phyloP scores from a whole-genome alignment of 805 yeast genomes.

The Ogataea ramenticola region DNA sequence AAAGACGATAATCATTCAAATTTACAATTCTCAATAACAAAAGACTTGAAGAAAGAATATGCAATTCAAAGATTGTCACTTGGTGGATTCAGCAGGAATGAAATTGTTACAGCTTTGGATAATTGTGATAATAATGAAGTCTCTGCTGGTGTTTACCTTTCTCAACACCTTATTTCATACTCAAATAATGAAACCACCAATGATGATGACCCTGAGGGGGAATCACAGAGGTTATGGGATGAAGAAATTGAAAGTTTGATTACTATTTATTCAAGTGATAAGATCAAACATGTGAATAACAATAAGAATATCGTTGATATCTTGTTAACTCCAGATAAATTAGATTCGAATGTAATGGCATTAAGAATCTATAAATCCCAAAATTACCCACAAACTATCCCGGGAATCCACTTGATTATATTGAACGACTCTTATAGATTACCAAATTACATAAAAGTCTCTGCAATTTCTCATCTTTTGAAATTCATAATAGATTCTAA shows the following conservation, averaged over 20 bases:
- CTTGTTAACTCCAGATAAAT: constrained; percentile 24
- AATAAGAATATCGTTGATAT: constrained; percentile 27
- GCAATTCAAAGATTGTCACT: constrained; percentile 48
- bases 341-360: constrained; percentile 22
- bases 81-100: constrained; percentile 66
- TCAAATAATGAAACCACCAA: constrained; percentile 1
- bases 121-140: constrained; percentile 37
- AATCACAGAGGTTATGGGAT: constrained; percentile 45
- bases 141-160: constrained; percentile 42
- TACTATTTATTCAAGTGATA: constrained; percentile 48
- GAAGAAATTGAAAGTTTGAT: constrained; percentile 67
- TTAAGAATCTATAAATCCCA: constrained; percentile 37
- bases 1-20: constrained; percentile 52
- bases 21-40: constrained; percentile 47
- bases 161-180: constrained; percentile 29
- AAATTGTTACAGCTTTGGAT: constrained; percentile 44
- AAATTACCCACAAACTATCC: constrained; percentile 57
- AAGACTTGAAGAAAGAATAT: constrained; percentile 48
- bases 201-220: constrained; percentile 5
- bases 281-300: constrained; percentile 20
- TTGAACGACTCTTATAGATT: constrained; percentile 38
- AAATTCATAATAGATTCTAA: constrained; percentile 33
- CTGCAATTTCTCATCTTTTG: constrained; percentile 43
- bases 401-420: constrained; percentile 57
- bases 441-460: constrained; percentile 63